A percentile compares a stretch with the other conserved stretches of the same genome.
Evolutionary conservation across 805 yeast genomes (phyloP).

Genomic region (Pichia pseudocactophila): DNA sequence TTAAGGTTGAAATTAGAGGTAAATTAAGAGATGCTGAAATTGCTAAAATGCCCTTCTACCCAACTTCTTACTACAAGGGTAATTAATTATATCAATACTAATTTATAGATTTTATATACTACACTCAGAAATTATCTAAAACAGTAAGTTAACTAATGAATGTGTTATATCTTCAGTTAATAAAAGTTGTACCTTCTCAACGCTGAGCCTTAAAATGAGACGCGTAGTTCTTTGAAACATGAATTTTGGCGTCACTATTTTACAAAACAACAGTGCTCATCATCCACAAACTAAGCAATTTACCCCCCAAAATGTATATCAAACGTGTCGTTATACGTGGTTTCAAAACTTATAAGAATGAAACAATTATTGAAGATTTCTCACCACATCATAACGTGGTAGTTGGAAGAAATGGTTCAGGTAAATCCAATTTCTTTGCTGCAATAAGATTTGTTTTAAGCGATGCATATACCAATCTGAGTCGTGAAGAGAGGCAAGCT

Average conservation of each 20-base stretch:
- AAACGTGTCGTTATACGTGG: conserved; percentile 68
- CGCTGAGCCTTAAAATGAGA: too few species aligned
- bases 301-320: conserved; percentile 7
- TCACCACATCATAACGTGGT: conserved; percentile 81
- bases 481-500: conserved; percentile 78
- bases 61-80: conserved; percentile 56
- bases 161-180: too few species aligned
- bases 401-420: conserved; percentile 93
- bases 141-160: too few species aligned
- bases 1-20: conserved; percentile 74
- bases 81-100: neutral
- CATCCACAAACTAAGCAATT: too few species aligned
- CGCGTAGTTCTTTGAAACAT: too few species aligned
- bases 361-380: conserved; percentile 65
- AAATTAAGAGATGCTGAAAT: conserved; percentile 68
- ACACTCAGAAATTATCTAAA: too few species aligned
- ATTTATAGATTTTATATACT: too few species aligned
- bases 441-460: conserved; percentile 89
- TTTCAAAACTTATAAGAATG: conserved; percentile 83
- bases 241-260: too few species aligned
- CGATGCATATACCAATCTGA: conserved; percentile 80
- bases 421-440: conserved; percentile 91
- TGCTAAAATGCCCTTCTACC: conserved; percentile 79
- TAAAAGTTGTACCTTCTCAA: too few species aligned
- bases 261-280: too few species aligned